Base-by-base conservation (phyloP, 2,329 filamentous ascomycete species). In the Trichophaea hybrida region DNA sequence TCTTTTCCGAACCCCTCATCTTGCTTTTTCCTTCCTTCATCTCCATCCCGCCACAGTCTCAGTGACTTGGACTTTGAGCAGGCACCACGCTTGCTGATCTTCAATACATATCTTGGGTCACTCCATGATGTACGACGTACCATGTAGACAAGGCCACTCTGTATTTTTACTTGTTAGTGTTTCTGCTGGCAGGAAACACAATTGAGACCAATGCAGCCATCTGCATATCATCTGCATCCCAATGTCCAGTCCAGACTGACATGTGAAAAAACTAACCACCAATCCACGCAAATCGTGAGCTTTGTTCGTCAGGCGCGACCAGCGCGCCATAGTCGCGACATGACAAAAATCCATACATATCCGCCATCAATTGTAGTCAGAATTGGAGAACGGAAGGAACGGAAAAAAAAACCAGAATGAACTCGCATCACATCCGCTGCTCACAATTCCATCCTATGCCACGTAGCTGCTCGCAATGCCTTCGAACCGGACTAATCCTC, bases 21-120 rank as follows among this genome's bases (percentile, higher is more conserved):
- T 12, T 51, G 48, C 15, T 51, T 15, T 51, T 51, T 43, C 38
- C n/a, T 43, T 2, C 24, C 44, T 49, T 12, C 17, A 8, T 12
- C 17, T 49, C 17, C 15, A 15, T 24, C 13, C 33, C 32, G 50
- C 31, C 50, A n/a, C 13, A 35, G 37, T 53, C 13, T 31, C 50
- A 53, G 31, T 53, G 50, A n/a, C 50, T 35, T 53, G 31, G 50
- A 8, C 50, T n/a, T 24, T 24, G 10, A 10, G 38, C 10, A 10
- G 38, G 38, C n/a, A 43, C 44, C 44, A 49, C 44, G 44, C 44
- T 49, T 49, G 8, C 10, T 49, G 44, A 55, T 55, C 53, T 55
- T 37, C 53, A 55, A 46, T 55, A 55, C 53, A 55, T 55, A 55
- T 55, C 53, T 46, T 32, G 53, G 53, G 53, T 43, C 53, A 53